phyloP scores from a whole-genome alignment of 257 asterid genomes.

The Solanum lycopersicoides region DNA sequence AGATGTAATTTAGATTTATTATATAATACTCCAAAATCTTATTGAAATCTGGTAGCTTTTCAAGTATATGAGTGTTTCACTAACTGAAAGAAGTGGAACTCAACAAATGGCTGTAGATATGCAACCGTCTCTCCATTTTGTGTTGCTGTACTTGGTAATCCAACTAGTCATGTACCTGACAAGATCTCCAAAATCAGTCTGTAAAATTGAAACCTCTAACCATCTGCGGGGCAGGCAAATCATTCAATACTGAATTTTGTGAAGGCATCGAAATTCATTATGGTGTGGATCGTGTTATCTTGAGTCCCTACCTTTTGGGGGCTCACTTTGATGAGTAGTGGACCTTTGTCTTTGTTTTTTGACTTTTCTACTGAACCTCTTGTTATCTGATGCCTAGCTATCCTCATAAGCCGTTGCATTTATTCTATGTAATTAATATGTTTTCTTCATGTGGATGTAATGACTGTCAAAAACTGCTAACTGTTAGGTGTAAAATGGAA shows the following conservation, averaged over 20 bases:
- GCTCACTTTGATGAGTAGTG: constrained; percentile 18
- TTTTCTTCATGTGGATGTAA: neutral
- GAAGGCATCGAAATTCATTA: neutral
- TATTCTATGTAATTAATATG: neutral
- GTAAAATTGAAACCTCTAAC: neutral
- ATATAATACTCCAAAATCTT: neutral
- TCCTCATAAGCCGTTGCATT: neutral
- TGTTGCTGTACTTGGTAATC: neutral
- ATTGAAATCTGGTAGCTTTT: neutral
- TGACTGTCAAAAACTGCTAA: neutral
- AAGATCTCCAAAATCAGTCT: neutral
- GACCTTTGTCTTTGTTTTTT: constrained; percentile 13
- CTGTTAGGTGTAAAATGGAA: neutral
- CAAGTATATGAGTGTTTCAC: neutral
- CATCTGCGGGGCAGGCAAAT: neutral
- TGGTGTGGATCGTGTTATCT: neutral
- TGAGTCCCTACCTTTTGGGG: neutral
- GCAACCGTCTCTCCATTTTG: neutral
- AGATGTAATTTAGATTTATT: neutral
- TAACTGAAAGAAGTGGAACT: neutral
- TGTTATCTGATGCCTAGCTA: neutral
- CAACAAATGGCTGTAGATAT: neutral
- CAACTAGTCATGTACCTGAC: neutral
- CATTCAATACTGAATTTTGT: neutral
- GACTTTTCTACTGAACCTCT: constrained; percentile 30